A percentile compares a stretch with the other conserved stretches of the same genome.
Evolutionary conservation across 331 rosid genomes (phyloP).

Genomic region (Rosa hybrid): DNA sequence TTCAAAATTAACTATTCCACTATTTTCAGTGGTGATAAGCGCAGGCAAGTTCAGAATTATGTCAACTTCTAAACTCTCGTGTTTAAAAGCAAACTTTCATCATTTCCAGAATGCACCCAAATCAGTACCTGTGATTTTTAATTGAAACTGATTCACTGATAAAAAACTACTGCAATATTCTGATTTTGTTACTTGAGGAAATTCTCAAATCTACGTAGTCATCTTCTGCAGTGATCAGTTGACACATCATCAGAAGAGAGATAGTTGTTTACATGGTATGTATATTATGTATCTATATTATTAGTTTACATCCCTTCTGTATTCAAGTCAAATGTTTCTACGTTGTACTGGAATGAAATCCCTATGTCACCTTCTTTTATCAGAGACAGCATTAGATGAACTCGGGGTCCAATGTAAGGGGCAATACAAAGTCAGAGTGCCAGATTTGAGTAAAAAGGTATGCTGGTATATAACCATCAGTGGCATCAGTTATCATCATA

Average conservation of each 20-base stretch:
- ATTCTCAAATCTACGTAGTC: background rate
- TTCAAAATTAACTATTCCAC: background rate
- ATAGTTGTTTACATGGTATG: constrained; percentile 1
- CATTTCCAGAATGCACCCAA: background rate
- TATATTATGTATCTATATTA: background rate
- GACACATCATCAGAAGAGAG: constrained; percentile 15
- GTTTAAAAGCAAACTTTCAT: background rate
- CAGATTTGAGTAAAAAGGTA: constrained; percentile 24
- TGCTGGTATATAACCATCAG: background rate
- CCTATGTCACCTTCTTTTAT: background rate
- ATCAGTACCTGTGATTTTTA: background rate
- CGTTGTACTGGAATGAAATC: background rate
- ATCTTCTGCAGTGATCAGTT: constrained; percentile 12
- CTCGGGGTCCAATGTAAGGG: background rate
- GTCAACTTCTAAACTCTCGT: background rate
- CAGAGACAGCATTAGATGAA: constrained; percentile 11
- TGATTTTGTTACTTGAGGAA: background rate
- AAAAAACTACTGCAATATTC: background rate
- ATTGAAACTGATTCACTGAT: background rate
- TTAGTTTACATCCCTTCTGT: background rate
- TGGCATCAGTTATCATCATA: background rate
- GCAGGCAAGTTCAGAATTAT: constrained; percentile 21
- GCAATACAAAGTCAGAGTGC: background rate
- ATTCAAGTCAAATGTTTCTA: background rate
- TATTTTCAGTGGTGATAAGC: background rate